Evolutionary conservation across 2,329 filamentous ascomycete species (phyloP), one percentile per base, ranked within the genome.

Genomic region (Alternaria consortialis): DNA sequence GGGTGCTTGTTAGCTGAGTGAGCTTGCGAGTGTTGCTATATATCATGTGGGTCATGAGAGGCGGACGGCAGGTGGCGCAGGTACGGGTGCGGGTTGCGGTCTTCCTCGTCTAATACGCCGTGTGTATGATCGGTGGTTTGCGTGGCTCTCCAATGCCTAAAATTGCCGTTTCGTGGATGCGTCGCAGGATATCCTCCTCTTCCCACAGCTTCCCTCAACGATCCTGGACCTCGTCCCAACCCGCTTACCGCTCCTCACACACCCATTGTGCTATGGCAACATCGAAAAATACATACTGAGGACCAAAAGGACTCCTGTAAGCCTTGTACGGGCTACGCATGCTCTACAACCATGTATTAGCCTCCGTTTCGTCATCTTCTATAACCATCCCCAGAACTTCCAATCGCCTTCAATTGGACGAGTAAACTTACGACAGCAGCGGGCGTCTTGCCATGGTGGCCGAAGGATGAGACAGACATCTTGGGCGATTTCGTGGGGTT

Each of bases 261-360:
- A n/a, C 44, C 51, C 58, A 36, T n/a, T 25, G 23, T 42, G 50
- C 15, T 39, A 5, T 13, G 13, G 29, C 48, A 50, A 63, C 46
- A 43, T 64, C 53, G 29, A 37, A 9, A 48, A 64, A 53, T 68
- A 79, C 79, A 77, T 82, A 89, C 86, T 85, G 83, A 63, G 86
- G 86, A 56, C 84, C 86, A 73, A 84, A 87, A 58, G 83, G 84
- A 75, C 84, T 86, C 77, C 81, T 78, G 78, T 85, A 87, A 63
- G 83, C 80, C 74, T 82, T 77, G 77, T 83, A 83, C 34, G 71
- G 70, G 56, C 73, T 74, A 23, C 80, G 74, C 63, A 68, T 65
- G 65, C 68, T 70, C 73, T 75, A 20, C 31, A 7, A n/a, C 43
- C 34, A n/a, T 7, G 4, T 1, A 48, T 74, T 62, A 74, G 73